A percentile compares a stretch with the other conserved stretches of the same genome.
These are phyloP conservation scores for Dovyalis caffra DNA, from an alignment of 345 rosid genomes.

Conservation along the genomic window DNA sequence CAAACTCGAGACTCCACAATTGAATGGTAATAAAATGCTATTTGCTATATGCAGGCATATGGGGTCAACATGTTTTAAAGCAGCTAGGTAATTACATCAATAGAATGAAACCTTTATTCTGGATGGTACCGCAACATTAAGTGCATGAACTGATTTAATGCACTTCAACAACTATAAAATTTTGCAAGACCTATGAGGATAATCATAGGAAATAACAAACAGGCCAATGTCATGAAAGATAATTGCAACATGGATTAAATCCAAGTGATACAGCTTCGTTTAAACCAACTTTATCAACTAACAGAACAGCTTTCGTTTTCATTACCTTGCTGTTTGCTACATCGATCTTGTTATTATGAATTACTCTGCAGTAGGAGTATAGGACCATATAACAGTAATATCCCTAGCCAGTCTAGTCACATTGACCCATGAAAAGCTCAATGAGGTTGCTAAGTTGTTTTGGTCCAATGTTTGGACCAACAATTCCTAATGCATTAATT, in stretches of 20 bases:
- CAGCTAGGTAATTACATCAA: background rate
- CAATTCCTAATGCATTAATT: background rate
- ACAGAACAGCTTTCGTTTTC: background rate
- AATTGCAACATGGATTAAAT: conserved; percentile 2
- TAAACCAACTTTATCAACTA: background rate
- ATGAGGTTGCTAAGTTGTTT: background rate
- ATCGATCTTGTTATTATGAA: background rate
- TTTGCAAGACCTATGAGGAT: conserved; percentile 6
- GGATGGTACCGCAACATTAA: conserved; percentile 1
- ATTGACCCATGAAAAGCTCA: background rate
- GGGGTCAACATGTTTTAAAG: background rate
- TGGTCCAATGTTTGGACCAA: background rate
- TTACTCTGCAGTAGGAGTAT: background rate
- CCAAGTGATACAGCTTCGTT: conserved; percentile 10
- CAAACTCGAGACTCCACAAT: background rate
- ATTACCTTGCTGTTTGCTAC: background rate
- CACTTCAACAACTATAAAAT: background rate
- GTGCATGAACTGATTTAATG: background rate
- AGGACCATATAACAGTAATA: background rate
- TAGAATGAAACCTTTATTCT: background rate
- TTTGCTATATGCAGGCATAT: background rate
- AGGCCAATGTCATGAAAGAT: background rate
- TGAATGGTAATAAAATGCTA: background rate
- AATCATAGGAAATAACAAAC: conserved; percentile 1
- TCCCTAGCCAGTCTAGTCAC: background rate